phyloP scores from a whole-genome alignment of 345 rosid genomes.

The Euphorbia tirucalli region DNA sequence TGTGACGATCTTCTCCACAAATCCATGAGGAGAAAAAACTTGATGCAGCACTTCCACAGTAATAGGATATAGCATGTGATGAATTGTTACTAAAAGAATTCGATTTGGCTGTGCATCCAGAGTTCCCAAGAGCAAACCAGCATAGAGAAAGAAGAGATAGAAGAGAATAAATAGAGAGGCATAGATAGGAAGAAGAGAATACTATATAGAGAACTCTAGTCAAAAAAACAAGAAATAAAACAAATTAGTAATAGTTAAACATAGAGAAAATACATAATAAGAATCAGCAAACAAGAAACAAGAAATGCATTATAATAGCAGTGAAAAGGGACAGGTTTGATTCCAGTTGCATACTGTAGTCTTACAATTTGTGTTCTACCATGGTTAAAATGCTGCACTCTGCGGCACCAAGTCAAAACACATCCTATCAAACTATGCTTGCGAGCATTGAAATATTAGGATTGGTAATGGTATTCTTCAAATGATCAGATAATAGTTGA shows the following conservation, averaged over 20 bases:
- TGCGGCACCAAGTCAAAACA: background rate
- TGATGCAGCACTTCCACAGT: conserved; percentile 96
- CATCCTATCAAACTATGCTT: background rate
- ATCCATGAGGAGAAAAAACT: conserved; percentile 91
- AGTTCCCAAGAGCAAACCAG: conserved; percentile 54
- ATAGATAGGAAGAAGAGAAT: conserved; percentile 31
- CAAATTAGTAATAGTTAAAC: conserved; percentile 7
- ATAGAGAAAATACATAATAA: background rate
- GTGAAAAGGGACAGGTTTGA: background rate
- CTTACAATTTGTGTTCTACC: background rate
- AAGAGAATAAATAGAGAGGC: conserved; percentile 55
- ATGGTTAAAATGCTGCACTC: background rate
- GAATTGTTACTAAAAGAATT: conserved; percentile 87
- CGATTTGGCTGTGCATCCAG: conserved; percentile 87
- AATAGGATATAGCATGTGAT: conserved; percentile 94
- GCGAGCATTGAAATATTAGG: background rate
- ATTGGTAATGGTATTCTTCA: background rate
- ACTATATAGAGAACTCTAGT: background rate
- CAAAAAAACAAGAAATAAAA: conserved; percentile 28
- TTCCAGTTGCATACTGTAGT: background rate
- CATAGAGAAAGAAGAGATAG: conserved; percentile 55
- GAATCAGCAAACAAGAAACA: conserved; percentile 2
- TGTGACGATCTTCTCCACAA: conserved; percentile 94
- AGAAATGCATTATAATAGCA: background rate
- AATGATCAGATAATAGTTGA: background rate